These are phyloP conservation scores for Cutaneotrichosporon dermatis DNA, from an alignment of 1,284 basidiomycete species.

Conservation along the genomic window DNA sequence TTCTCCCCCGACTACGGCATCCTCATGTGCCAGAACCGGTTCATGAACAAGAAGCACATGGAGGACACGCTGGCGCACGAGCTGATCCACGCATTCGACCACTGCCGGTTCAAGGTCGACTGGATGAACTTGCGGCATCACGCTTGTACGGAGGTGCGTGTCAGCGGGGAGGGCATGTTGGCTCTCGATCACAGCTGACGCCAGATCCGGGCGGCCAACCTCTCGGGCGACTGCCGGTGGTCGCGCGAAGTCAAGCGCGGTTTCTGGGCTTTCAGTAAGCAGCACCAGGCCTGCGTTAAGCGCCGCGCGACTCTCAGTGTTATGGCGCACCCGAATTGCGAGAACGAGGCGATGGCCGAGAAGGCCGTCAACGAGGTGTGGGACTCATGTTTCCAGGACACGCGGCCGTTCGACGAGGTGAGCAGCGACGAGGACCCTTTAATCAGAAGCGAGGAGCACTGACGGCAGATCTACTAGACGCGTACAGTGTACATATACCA, in stretches of 20 bases:
- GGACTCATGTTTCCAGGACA: slow-evolving; percentile 93
- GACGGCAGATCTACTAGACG: slow-evolving; percentile 16
- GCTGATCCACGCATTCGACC: slow-evolving; percentile 93
- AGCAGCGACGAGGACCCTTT: slow-evolving; percentile 6
- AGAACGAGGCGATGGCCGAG: slow-evolving; percentile 69
- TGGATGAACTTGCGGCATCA: slow-evolving; percentile 88
- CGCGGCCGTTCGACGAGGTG: slow-evolving; percentile 94
- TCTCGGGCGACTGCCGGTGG: slow-evolving; percentile 88
- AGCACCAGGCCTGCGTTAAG: slow-evolving; percentile 90
- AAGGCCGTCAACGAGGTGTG: slow-evolving; percentile 91
- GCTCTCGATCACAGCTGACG: no score
- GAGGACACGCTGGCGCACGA: slow-evolving; percentile 92
- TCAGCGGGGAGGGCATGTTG: not conserved
- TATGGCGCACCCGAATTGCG: slow-evolving; percentile 72
- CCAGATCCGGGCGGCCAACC: slow-evolving; percentile 87
- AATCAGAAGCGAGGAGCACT: no score
- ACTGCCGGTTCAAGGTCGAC: slow-evolving; percentile 88
- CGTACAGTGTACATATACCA: not conserved
- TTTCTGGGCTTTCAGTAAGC: slow-evolving; percentile 78
- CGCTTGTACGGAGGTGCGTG: slow-evolving; percentile 85
- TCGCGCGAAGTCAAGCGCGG: slow-evolving; percentile 69
- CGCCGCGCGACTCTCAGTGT: slow-evolving; percentile 81
- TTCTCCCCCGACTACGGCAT: slow-evolving; percentile 74
- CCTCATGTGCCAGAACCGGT: slow-evolving; percentile 75
- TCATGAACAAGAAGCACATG: slow-evolving; percentile 77